Percentiles rank a stretch among this genome's conserved stretches.
These are phyloP conservation scores for Orbilia javanica DNA, from an alignment of 2,329 filamentous ascomycete species.

Conservation along the genomic window DNA sequence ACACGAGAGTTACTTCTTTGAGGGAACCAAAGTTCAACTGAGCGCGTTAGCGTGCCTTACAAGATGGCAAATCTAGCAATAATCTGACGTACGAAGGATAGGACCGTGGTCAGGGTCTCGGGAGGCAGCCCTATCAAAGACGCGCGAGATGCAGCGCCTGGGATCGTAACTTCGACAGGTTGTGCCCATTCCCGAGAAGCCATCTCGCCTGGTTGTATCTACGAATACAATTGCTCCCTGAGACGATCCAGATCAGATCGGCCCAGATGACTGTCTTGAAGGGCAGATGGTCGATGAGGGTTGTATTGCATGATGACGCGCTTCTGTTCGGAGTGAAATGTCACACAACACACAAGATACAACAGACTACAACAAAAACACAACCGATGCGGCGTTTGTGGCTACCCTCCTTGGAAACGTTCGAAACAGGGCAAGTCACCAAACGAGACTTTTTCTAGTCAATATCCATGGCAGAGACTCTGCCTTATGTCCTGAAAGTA, in stretches of 20 bases:
- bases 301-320: not conserved
- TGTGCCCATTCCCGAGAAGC: not conserved
- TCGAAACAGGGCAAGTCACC: no score
- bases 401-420: no score
- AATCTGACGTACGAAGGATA: not conserved
- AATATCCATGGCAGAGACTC: no score
- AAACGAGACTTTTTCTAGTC: no score
- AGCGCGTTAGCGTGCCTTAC: not conserved
- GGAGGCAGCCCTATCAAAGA: not conserved
- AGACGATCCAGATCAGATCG: not conserved
- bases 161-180: not conserved
- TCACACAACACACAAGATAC: not conserved
- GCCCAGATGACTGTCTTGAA: not conserved
- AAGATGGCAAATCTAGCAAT: not conserved
- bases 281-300: not conserved
- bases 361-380: not conserved
- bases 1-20: conserved; percentile 18
- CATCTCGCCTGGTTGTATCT: not conserved
- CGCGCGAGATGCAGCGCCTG: not conserved
- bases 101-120: not conserved
- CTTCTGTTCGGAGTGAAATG: not conserved
- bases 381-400: no score
- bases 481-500: no score
- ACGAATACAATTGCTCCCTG: not conserved
- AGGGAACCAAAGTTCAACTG: conserved; percentile 17